These are phyloP conservation scores for Cercospora nicotianae DNA, from an alignment of 2,329 filamentous ascomycete species.

Conservation along the genomic window DNA sequence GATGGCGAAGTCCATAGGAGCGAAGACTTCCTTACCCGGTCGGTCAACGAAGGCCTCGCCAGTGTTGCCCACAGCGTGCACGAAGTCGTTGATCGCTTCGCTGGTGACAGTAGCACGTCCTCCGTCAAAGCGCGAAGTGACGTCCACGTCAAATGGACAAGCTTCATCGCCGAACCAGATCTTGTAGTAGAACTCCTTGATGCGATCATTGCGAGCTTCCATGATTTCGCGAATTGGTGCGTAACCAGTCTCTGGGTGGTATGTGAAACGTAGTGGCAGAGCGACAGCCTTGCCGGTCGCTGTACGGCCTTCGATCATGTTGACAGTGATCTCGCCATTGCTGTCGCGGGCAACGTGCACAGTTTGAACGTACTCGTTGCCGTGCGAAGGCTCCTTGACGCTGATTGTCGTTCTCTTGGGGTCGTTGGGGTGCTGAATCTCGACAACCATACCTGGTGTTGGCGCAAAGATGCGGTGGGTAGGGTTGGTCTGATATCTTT, in stretches of 20 bases:
- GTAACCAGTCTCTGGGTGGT: conserved; percentile 93
- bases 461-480: conserved; percentile 89
- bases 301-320: conserved; percentile 90
- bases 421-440: conserved; percentile 79
- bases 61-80: conserved; percentile 97
- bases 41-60: conserved; percentile 96
- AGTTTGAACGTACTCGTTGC: conserved; percentile 83
- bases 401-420: conserved; percentile 79
- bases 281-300: conserved; percentile 79
- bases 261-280: conserved; percentile 83
- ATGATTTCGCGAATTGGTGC: conserved; percentile 98
- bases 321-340: conserved; percentile 79
- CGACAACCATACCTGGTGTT: conserved; percentile 80
- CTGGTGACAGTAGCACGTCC: conserved; percentile 83
- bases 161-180: conserved; percentile 92
- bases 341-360: conserved; percentile 77
- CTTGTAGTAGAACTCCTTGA: conserved; percentile 99
- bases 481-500: conserved; percentile 96
- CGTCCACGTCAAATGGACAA: conserved; percentile 78
- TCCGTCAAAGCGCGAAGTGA: conserved; percentile 86
- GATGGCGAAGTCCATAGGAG: conserved; percentile 82
- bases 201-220: conserved; percentile 91
- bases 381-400: conserved; percentile 82
- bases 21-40: conserved; percentile 88
- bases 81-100: conserved; percentile 95